Base-by-base conservation (phyloP, 2,329 filamentous ascomycete species). In the Ploettnerulaceae sp. region DNA sequence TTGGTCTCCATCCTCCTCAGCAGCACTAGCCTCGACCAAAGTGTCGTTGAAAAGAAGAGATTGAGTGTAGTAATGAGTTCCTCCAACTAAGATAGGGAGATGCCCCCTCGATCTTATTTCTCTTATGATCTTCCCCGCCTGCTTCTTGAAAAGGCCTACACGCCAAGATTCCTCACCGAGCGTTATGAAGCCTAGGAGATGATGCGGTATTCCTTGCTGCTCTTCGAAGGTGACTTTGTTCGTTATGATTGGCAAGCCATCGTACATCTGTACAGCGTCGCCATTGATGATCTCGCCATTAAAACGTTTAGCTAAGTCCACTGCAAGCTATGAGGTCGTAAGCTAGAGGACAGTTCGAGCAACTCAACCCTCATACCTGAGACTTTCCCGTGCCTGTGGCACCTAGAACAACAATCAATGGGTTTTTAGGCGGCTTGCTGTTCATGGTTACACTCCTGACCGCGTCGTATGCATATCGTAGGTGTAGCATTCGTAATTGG, bases 261-360 rank as follows among this genome's bases (percentile, higher is more conserved):
- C 77, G 66, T 98, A 98, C 69, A 98, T 82, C 65, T 98, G 93
- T 89, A 98, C 95, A 29, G 93, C 93, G 72, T 98, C 93, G 36
- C 88, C 88, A 64, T 98, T 98, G 69, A 98, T 89, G 42, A 98
- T 79, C 67, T 98, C 93, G 62, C 94, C 93, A 66, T 93, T 83
- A 67, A 89, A 90, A 17, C 76, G 79, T 32, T 75, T 75, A 1
- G 94, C 93, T 41, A 98, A 70, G 53, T 95, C 88, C 31, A 98
- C 84, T 7, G 93, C 93, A 56, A 66, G 57, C 63, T 65, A 39
- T 21, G 25, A 38, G 9, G n/a, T 32, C 29, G 45, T 58, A 36
- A 53, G 50, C 20, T 33, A 9, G 6, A 24, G 9, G n/a, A 25
- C 17, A 15, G 15, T 15, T 20, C 21, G 14, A 9, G 37, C 3